phyloP scores from a whole-genome alignment of 176 grass and related monocot genomes.

The Cenchrus purpureus region DNA sequence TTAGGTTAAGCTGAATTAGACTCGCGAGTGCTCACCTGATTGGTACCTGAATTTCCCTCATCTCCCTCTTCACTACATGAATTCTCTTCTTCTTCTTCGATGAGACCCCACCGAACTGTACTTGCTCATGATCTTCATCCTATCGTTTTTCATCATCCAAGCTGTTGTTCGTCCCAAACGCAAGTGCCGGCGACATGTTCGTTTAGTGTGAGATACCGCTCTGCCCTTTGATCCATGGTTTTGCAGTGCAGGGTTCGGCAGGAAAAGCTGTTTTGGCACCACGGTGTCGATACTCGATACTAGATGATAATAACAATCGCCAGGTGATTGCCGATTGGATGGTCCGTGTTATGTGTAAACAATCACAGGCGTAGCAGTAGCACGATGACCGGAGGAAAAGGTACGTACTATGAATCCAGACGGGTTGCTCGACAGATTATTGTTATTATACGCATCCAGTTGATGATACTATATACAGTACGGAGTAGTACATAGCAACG shows the following conservation, averaged over 20 bases:
- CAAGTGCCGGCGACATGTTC: not conserved
- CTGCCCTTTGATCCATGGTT: not conserved
- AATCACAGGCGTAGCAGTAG: not conserved
- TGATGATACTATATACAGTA: not conserved
- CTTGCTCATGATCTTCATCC: too few species aligned
- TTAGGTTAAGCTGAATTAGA: not conserved
- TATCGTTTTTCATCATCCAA: not conserved
- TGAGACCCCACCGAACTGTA: too few species aligned
- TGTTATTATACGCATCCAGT: too few species aligned
- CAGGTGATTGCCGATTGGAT: not conserved
- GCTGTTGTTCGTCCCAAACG: not conserved
- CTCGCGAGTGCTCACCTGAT: not conserved
- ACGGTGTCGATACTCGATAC: not conserved
- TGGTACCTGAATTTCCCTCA: not conserved
- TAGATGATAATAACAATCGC: not conserved
- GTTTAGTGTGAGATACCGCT: constrained; percentile 10
- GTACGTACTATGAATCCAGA: too few species aligned
- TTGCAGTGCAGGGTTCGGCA: not conserved
- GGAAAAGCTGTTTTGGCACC: not conserved
- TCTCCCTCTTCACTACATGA: not conserved
- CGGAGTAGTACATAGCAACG: too few species aligned
- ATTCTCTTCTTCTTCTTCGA: not conserved
- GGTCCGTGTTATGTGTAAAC: not conserved
- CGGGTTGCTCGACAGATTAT: too few species aligned
- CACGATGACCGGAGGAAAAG: not conserved